phyloP scores from a whole-genome alignment of 768 basidiomycete species.

The Xerocomellus intermedius region DNA sequence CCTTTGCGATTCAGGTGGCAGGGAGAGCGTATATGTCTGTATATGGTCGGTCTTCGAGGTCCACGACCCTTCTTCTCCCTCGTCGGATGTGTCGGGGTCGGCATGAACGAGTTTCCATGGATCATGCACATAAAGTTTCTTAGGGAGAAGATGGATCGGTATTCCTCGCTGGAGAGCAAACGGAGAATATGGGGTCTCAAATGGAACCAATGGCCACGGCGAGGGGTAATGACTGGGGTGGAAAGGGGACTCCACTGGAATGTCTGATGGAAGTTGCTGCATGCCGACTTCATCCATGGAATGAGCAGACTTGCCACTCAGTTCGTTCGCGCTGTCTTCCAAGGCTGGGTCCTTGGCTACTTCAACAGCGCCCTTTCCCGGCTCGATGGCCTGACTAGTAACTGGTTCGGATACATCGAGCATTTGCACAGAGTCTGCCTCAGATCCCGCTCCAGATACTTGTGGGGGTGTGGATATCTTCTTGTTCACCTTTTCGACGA shows the following conservation, averaged over 20 bases:
- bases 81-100: background rate
- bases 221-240: slow-evolving; percentile 35
- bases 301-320: background rate
- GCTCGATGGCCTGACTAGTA: background rate
- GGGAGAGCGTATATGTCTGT: slow-evolving; percentile 30
- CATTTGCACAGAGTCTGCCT: background rate
- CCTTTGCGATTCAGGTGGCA: slow-evolving; percentile 7
- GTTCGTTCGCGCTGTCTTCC: background rate
- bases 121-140: slow-evolving; percentile 44
- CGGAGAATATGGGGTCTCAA: slow-evolving; percentile 25
- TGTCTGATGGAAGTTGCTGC: background rate
- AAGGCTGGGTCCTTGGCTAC: background rate
- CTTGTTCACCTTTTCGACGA: background rate
- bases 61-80: slow-evolving; percentile 17
- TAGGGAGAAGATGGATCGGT: slow-evolving; percentile 37
- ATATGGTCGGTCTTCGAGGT: slow-evolving; percentile 26
- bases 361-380: background rate
- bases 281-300: too few species aligned
- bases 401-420: background rate
- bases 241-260: slow-evolving; percentile 23
- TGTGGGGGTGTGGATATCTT: background rate
- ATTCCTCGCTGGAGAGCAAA: slow-evolving; percentile 30
- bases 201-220: slow-evolving; percentile 42
- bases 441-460: background rate
- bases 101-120: slow-evolving; percentile 35